A percentile compares a stretch with the other conserved stretches of the same genome.
Conservation (phyloP, 2,329 filamentous ascomycete species). For the Apiospora sp. region DNA sequence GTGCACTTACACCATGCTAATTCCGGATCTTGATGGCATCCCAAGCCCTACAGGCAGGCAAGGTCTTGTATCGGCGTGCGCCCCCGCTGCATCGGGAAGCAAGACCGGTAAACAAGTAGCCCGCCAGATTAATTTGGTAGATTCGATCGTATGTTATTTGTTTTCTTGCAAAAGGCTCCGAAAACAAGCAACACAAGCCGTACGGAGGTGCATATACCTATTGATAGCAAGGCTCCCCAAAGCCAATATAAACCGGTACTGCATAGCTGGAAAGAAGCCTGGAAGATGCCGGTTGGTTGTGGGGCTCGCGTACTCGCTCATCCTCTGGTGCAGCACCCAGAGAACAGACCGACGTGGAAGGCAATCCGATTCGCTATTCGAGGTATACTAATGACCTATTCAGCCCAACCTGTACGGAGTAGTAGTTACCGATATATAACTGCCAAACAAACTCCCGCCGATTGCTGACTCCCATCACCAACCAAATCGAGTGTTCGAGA, state of each 20-base stretch:
- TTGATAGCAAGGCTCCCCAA: not conserved
- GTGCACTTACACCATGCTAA: not conserved
- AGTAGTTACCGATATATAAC: not conserved
- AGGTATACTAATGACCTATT: not conserved
- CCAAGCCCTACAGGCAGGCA: not conserved
- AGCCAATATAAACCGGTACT: not conserved
- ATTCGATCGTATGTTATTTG: not conserved
- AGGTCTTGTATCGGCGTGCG: not conserved
- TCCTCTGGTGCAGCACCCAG: not conserved
- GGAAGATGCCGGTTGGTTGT: not conserved
- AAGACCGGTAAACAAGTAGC: slow-evolving; percentile 2
- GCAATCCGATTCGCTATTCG: not conserved
- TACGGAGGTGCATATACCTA: not conserved
- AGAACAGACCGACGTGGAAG: not conserved
- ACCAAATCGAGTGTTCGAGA: not conserved
- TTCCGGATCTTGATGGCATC: not conserved
- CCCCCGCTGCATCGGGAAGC: slow-evolving; percentile 2
- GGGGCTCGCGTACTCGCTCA: not conserved
- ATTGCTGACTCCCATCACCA: not conserved
- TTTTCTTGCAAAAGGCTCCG: not conserved
- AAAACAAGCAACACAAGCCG: not conserved
- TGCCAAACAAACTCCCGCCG: not conserved
- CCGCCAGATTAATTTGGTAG: not conserved
- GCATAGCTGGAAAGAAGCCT: not conserved
- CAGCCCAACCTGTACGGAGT: not conserved